A percentile compares a stretch with the other conserved stretches of the same genome.
These are phyloP conservation scores for Phalaenopsis equestris DNA, from an alignment of 106 monocot genomes.

Conservation along the genomic window DNA sequence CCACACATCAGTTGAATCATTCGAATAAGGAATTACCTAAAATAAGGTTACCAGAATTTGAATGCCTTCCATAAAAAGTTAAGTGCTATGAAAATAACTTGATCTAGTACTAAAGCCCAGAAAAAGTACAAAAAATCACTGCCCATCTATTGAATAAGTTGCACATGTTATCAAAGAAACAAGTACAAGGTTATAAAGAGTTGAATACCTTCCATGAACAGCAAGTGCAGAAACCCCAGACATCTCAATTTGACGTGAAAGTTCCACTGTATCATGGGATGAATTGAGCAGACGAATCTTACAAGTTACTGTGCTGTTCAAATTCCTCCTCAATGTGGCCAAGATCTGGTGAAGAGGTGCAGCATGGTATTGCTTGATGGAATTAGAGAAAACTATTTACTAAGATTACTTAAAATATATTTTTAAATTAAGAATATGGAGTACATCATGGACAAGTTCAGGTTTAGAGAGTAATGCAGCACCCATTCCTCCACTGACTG, in stretches of 20 bases:
- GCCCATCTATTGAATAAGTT: not conserved
- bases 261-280: conserved; percentile 65
- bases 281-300: conserved; percentile 83
- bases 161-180: not conserved
- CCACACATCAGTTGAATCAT: not conserved
- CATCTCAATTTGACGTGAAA: conserved; percentile 83
- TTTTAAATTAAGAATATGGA: conserved; percentile 10
- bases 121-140: not conserved
- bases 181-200: not conserved
- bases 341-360: conserved; percentile 55
- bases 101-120: not conserved
- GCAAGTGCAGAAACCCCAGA: conserved; percentile 87
- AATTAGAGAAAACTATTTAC: not conserved
- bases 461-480: conserved; percentile 98
- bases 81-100: not conserved
- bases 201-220: conserved; percentile 86
- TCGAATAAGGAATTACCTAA: not conserved
- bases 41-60: conserved; percentile 1
- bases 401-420: not conserved
- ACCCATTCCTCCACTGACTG: conserved; percentile 99
- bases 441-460: conserved; percentile 98
- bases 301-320: conserved; percentile 75
- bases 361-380: not conserved
- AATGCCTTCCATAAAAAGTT: not conserved
- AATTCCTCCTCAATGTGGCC: conserved; percentile 80